phyloP scores from a whole-genome alignment of 805 yeast genomes.

The Suhomyces vadensis region DNA sequence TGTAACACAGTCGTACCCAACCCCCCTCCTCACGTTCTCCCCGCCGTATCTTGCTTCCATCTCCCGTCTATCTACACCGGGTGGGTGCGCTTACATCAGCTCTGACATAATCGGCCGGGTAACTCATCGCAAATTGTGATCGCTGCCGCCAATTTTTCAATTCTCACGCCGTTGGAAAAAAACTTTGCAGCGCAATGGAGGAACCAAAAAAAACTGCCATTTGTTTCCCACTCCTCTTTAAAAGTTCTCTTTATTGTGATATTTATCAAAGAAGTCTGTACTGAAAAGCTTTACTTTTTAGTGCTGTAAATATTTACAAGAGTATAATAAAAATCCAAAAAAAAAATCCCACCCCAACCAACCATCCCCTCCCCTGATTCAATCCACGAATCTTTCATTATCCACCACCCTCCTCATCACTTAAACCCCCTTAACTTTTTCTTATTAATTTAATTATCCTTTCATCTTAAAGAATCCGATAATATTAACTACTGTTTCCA shows the following conservation, averaged over 20 bases:
- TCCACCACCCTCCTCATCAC: not conserved
- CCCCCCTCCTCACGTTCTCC: no score
- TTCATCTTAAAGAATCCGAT: no score
- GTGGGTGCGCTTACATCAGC: no score
- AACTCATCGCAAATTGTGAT: conserved; percentile 2
- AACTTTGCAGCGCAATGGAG: conserved; percentile 2
- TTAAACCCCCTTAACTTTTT: not conserved
- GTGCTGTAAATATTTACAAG: conserved; percentile 4
- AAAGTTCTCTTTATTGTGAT: conserved; percentile 1
- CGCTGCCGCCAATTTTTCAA: conserved; percentile 2
- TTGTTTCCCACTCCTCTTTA: conserved; percentile 1
- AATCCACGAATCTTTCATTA: not conserved
- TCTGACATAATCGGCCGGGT: conserved; percentile 2
- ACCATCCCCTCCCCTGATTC: conserved; percentile 1
- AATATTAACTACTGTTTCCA: conserved; percentile 8
- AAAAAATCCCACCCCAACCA: conserved; percentile 9
- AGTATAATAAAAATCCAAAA: conserved; percentile 12
- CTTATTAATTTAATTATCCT: not conserved
- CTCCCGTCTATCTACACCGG: no score
- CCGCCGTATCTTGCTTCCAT: not conserved
- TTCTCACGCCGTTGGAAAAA: conserved; percentile 2
- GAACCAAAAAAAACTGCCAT: conserved; percentile 2
- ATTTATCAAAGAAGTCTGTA: conserved; percentile 1
- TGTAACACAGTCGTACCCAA: no score
- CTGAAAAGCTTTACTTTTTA: conserved; percentile 2